These are phyloP conservation scores for Xylariaceae sp. DNA, from an alignment of 2,329 filamentous ascomycete genomes.

Conservation along the genomic window DNA sequence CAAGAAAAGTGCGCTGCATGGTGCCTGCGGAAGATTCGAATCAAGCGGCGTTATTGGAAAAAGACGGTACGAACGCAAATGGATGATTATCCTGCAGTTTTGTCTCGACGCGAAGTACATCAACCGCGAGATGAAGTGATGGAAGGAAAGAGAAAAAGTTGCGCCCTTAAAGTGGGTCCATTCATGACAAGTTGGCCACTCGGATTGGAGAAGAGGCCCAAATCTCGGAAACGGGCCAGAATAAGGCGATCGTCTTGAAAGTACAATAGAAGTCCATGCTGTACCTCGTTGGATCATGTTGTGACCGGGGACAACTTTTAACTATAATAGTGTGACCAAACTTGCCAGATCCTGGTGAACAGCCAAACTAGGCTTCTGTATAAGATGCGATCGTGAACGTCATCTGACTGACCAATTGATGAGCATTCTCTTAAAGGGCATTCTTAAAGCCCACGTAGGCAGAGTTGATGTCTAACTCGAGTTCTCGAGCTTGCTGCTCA, in stretches of 20 bases:
- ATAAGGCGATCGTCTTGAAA: not conserved
- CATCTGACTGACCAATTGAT: not conserved
- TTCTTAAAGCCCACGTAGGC: conserved; percentile 94
- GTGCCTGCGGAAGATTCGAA: not conserved
- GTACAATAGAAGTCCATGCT: not conserved
- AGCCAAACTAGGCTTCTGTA: not conserved
- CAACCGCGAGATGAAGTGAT: not conserved
- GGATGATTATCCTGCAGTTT: not conserved
- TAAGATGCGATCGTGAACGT: not conserved
- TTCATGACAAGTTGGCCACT: conserved; percentile 22
- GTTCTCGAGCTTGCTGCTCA: conserved; percentile 85
- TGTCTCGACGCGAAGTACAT: not conserved
- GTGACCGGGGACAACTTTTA: not conserved
- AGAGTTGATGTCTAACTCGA: conserved; percentile 92
- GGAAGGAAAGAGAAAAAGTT: conserved; percentile 19
- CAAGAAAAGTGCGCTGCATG: conserved; percentile 51
- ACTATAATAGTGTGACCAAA: not conserved
- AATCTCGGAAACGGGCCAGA: not conserved
- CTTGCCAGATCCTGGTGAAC: not conserved
- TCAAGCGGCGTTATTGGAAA: not conserved
- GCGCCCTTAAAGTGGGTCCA: conserved; percentile 24
- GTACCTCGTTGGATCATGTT: not conserved
- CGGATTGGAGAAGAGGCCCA: conserved; percentile 8
- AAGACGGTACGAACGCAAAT: not conserved
- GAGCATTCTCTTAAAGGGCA: conserved; percentile 55